Percentiles rank a stretch among this genome's conserved stretches.
phyloP scores from a whole-genome alignment of 345 rosid species.

The Stellera chamaejasme region DNA sequence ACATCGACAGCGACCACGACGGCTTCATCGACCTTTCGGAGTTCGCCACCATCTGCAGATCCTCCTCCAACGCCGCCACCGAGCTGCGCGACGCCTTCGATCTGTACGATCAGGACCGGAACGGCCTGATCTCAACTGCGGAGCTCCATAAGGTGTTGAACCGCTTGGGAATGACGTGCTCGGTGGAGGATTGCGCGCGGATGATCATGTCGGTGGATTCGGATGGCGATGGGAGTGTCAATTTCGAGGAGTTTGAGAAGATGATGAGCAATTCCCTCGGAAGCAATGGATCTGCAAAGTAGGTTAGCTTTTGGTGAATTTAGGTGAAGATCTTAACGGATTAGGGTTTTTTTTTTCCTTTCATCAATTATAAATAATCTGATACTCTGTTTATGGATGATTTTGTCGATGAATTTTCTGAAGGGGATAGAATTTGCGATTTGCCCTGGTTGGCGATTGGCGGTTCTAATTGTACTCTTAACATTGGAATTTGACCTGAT shows the following conservation, averaged over 20 bases:
- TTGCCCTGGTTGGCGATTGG: too few species aligned
- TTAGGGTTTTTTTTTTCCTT: too few species aligned
- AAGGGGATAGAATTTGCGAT: too few species aligned
- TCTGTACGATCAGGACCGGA: slow-evolving; percentile 72
- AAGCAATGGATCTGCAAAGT: too few species aligned
- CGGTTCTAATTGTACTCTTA: too few species aligned
- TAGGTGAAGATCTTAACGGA: too few species aligned
- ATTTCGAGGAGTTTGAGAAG: slow-evolving; percentile 68
- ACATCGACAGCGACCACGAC: slow-evolving; percentile 69
- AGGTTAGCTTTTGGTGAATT: too few species aligned
- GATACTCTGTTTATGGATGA: too few species aligned
- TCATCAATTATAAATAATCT: too few species aligned
- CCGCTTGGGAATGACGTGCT: slow-evolving; percentile 61
- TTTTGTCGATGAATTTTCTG: too few species aligned
- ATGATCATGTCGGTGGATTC: slow-evolving; percentile 75
- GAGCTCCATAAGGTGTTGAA: slow-evolving; percentile 69
- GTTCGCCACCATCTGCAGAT: slow-evolving; percentile 52
- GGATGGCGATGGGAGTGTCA: slow-evolving; percentile 83
- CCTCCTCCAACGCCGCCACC: slow-evolving; percentile 29
- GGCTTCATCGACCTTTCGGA: slow-evolving; percentile 59
- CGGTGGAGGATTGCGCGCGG: slow-evolving; percentile 49
- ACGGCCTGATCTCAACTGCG: slow-evolving; percentile 64
- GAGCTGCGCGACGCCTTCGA: slow-evolving; percentile 53
- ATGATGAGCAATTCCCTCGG: slow-evolving; percentile 49
- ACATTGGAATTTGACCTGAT: too few species aligned